Conservation (phyloP, 2,329 filamentous ascomycete species). For the Aspergillus tubingensis region DNA sequence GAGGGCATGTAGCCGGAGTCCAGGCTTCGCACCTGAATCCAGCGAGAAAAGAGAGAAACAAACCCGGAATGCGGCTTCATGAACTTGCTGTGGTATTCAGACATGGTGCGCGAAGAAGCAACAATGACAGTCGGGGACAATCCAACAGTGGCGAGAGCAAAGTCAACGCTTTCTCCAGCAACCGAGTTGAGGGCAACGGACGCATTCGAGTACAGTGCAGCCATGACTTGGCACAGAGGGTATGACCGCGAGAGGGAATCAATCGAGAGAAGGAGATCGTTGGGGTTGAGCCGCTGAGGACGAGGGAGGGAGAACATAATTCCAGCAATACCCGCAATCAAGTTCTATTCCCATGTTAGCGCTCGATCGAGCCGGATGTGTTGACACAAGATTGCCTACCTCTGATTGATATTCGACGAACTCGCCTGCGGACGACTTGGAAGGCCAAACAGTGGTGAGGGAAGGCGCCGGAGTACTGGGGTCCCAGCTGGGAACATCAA, state of each 20-base stretch:
- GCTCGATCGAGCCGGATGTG: neutral
- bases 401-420: conserved; percentile 79
- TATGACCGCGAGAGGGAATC: conserved; percentile 79
- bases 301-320: conserved; percentile 75
- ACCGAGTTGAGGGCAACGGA: conserved; percentile 89
- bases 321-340: conserved; percentile 83
- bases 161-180: conserved; percentile 69
- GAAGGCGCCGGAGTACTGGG: conserved; percentile 52
- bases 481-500: conserved; percentile 66
- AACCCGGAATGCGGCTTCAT: conserved; percentile 61
- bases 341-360: conserved; percentile 55
- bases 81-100: conserved; percentile 66
- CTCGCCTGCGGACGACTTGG: conserved; percentile 56
- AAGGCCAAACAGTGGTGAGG: conserved; percentile 45
- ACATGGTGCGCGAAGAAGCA: conserved; percentile 71
- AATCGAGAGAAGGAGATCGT: conserved; percentile 82
- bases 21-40: conserved; percentile 69
- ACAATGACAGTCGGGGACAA: conserved; percentile 82
- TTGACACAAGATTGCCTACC: conserved; percentile 39
- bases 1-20: conserved; percentile 73
- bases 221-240: conserved; percentile 75
- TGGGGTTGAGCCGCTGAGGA: conserved; percentile 69
- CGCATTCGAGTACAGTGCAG: conserved; percentile 79
- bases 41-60: conserved; percentile 68
- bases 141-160: conserved; percentile 70